These are phyloP conservation scores for Saksenaea vasiformis DNA, from an alignment of 371 early-diverging fungal genomes.

Conservation along the genomic window DNA sequence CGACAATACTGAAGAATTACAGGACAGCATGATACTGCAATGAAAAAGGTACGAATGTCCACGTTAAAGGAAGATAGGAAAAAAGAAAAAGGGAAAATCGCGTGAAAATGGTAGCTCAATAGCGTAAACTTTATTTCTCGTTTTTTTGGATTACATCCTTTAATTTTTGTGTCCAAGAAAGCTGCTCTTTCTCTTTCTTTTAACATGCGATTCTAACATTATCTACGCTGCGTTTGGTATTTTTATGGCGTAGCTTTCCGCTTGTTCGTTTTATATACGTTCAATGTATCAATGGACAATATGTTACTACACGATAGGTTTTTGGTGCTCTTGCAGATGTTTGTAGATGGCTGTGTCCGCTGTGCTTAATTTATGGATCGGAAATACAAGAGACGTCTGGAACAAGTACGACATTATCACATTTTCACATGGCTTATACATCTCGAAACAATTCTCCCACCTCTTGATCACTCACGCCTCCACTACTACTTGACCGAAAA, in stretches of 20 bases:
- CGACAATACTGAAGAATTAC: background rate
- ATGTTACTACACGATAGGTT: no score
- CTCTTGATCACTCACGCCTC: conserved; percentile 5
- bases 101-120: background rate
- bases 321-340: no score
- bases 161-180: no score
- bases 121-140: background rate
- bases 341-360: no score
- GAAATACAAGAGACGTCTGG: background rate
- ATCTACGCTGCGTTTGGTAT: background rate
- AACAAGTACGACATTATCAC: background rate
- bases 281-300: no score
- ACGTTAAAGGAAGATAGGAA: background rate
- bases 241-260: background rate
- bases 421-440: background rate
- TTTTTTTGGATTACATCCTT: no score
- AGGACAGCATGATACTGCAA: background rate
- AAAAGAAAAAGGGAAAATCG: conserved; percentile 1
- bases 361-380: background rate
- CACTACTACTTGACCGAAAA: background rate
- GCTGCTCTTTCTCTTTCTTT: no score
- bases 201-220: background rate
- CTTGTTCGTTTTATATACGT: no score
- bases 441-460: background rate
- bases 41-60: background rate